A percentile compares a stretch with the other conserved stretches of the same genome.
Conservation (phyloP, 1,284 basidiomycete species). For the Ganoderma sp. region DNA sequence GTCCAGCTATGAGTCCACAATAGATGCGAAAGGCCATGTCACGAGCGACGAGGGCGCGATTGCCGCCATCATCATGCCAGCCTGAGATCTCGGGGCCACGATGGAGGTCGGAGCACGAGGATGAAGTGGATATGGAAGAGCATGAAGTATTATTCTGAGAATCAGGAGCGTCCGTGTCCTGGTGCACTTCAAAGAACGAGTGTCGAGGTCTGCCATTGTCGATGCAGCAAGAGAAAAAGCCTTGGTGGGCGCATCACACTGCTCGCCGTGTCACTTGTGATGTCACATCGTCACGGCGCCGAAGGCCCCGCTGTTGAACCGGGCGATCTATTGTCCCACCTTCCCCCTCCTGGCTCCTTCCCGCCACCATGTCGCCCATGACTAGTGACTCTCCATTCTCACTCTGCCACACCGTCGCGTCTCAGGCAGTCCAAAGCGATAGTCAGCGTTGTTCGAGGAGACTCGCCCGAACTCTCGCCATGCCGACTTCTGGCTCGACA, state of each 20-base stretch:
- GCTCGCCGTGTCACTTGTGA: not conserved
- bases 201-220: not conserved
- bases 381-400: too few species aligned
- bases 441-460: too few species aligned
- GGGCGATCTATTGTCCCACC: too few species aligned
- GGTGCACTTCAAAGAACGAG: not conserved
- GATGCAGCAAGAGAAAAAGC: not conserved
- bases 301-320: too few species aligned
- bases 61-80: constrained; percentile 29
- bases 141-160: not conserved
- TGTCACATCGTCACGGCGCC: too few species aligned
- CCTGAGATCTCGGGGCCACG: constrained; percentile 11
- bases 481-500: too few species aligned
- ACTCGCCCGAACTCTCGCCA: too few species aligned
- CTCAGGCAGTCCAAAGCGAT: too few species aligned
- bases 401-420: too few species aligned
- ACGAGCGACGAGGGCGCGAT: constrained; percentile 28
- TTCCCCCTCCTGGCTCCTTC: too few species aligned
- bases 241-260: not conserved
- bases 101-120: not conserved
- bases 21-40: constrained; percentile 28
- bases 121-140: not conserved
- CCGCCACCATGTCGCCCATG: too few species aligned
- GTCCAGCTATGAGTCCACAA: constrained; percentile 25
- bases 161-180: not conserved